A percentile compares a stretch with the other conserved stretches of the same genome.
These are phyloP conservation scores for Leucaena leucocephala DNA, from an alignment of 306 rosid genomes.

Conservation along the genomic window DNA sequence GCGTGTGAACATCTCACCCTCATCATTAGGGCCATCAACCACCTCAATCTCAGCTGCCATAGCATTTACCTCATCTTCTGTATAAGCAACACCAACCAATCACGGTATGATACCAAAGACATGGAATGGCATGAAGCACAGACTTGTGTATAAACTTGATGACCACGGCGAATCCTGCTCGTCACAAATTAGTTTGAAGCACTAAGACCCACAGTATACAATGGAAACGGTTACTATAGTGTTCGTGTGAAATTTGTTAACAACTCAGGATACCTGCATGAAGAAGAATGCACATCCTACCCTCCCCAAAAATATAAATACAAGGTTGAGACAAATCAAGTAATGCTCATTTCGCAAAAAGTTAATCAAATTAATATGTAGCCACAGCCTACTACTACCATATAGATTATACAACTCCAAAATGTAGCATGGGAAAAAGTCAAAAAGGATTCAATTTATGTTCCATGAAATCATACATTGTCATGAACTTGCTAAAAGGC, in stretches of 20 bases:
- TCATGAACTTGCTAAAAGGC: background rate
- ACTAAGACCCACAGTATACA: background rate
- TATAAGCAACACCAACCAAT: conserved; percentile 98
- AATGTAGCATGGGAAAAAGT: conserved; percentile 1
- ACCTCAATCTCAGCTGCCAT: conserved; percentile 99
- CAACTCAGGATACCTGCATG: background rate
- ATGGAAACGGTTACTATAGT: background rate
- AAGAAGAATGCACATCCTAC: background rate
- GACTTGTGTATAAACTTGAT: conserved; percentile 93
- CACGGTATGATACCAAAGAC: conserved; percentile 97
- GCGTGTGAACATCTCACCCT: conserved; percentile 98
- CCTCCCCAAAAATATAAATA: background rate
- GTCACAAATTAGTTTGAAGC: conserved; percentile 32
- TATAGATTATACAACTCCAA: background rate
- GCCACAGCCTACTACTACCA: background rate
- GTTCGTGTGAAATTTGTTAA: conserved; percentile 12
- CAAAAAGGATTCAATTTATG: background rate
- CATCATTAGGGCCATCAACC: conserved; percentile 95
- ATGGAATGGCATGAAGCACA: conserved; percentile 98
- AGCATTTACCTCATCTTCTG: conserved; percentile 95
- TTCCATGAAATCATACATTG: background rate
- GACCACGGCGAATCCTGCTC: conserved; percentile 99
- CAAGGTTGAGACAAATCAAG: background rate
- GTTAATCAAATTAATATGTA: background rate
- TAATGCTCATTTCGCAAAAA: background rate